phyloP scores from a whole-genome alignment of 2,329 filamentous ascomycete species.

The Scleromitrula shiraiana region DNA sequence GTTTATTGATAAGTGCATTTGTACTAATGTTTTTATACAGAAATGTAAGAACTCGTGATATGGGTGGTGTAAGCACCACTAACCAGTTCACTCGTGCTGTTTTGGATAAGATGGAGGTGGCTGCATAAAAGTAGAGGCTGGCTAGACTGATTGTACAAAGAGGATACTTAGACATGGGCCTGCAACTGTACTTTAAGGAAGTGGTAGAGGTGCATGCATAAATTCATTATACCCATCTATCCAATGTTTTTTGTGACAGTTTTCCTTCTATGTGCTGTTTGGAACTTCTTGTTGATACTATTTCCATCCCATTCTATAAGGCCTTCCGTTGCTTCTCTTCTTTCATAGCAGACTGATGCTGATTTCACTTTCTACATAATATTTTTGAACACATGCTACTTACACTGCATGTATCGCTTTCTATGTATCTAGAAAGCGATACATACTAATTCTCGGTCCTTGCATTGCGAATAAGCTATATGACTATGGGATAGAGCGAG shows the following conservation, averaged over 20 bases:
- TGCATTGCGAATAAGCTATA: no score
- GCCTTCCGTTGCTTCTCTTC: no score
- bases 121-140: constrained; percentile 19
- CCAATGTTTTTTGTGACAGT: background rate
- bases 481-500: no score
- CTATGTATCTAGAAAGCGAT: no score
- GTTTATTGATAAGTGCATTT: constrained; percentile 30
- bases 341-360: no score
- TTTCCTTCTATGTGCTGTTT: no score
- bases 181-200: constrained; percentile 25
- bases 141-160: constrained; percentile 28
- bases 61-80: constrained; percentile 85
- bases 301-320: no score
- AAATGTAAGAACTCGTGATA: constrained; percentile 83
- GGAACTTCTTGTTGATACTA: no score
- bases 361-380: no score
- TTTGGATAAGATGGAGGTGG: constrained; percentile 83
- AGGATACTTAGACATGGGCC: constrained; percentile 11
- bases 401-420: no score
- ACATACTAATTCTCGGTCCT: no score
- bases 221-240: constrained; percentile 10
- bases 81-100: constrained; percentile 94
- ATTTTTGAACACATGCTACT: no score
- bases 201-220: constrained; percentile 19
- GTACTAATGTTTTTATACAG: constrained; percentile 44